phyloP scores from a whole-genome alignment of 352 stramenopile species.

The Phytophthora pluvialis region DNA sequence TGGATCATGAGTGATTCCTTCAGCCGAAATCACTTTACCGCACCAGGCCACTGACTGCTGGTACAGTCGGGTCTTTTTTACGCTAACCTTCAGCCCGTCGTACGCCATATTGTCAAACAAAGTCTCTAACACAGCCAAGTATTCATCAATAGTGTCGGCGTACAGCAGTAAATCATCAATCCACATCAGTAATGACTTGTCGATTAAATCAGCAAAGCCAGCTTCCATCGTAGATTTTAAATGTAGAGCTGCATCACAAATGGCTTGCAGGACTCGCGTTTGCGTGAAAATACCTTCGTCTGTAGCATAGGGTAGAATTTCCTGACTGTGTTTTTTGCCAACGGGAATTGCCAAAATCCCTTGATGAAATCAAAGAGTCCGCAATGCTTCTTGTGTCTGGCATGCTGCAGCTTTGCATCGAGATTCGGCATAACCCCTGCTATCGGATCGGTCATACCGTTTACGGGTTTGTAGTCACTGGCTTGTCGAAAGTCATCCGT shows the following conservation, averaged over 20 bases:
- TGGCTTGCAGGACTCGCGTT: background rate
- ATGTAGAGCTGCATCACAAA: background rate
- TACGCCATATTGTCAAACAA: background rate
- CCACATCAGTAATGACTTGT: conserved; percentile 12
- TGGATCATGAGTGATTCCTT: background rate
- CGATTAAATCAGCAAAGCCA: conserved; percentile 1
- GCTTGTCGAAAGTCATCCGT: background rate
- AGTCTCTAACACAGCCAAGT: background rate
- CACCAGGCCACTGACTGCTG: background rate
- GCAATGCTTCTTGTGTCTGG: conserved; percentile 5
- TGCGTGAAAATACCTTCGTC: conserved; percentile 1
- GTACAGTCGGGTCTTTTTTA: background rate
- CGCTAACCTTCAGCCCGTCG: conserved; percentile 8
- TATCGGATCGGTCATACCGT: conserved; percentile 13
- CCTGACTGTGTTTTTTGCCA: conserved; percentile 13
- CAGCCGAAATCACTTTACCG: background rate
- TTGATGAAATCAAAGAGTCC: conserved; percentile 28
- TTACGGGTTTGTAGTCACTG: conserved; percentile 14
- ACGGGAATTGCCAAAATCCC: conserved; percentile 28
- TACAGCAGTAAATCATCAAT: background rate
- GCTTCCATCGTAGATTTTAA: conserved; percentile 6
- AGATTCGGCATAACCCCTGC: conserved; percentile 24
- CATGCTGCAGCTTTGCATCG: conserved; percentile 9
- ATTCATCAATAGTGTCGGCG: conserved; percentile 8
- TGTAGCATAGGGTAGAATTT: conserved; percentile 22